Conservation (phyloP, 345 rosid species). For the Streptanthus diversifolius region DNA sequence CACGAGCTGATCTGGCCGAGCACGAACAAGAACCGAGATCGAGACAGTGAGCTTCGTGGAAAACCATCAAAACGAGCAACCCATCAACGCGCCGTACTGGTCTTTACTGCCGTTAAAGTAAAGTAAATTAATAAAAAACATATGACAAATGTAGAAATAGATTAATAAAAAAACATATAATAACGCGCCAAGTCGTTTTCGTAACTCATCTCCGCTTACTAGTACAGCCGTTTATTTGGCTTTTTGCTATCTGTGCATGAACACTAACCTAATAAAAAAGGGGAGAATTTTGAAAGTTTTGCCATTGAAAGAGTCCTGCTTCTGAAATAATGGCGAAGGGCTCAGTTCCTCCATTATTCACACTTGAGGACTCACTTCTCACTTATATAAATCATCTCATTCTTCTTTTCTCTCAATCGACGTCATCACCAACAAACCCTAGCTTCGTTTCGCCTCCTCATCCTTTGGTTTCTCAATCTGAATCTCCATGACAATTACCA, state of each 20-base stretch:
- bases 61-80: too few species aligned
- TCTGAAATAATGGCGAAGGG: slow-evolving; percentile 35
- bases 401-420: neutral
- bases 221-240: slow-evolving; percentile 3
- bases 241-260: slow-evolving; percentile 12
- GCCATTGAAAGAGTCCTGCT: slow-evolving; percentile 29
- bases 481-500: slow-evolving; percentile 27
- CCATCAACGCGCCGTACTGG: too few species aligned
- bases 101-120: too few species aligned
- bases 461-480: neutral
- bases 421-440: slow-evolving; percentile 33
- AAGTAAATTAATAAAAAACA: neutral
- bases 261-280: neutral
- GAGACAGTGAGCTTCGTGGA: too few species aligned
- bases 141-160: neutral
- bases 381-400: slow-evolving; percentile 4
- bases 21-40: too few species aligned
- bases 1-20: too few species aligned
- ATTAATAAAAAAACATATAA: neutral
- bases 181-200: slow-evolving; percentile 23
- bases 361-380: slow-evolving; percentile 30
- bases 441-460: neutral
- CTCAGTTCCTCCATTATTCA: slow-evolving; percentile 23
- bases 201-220: neutral
- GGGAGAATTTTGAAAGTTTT: neutral